Percentiles rank a stretch among this genome's conserved stretches.
These are phyloP conservation scores for Leccinum griseonigrum DNA, from an alignment of 1,284 basidiomycete species.

Conservation along the genomic window DNA sequence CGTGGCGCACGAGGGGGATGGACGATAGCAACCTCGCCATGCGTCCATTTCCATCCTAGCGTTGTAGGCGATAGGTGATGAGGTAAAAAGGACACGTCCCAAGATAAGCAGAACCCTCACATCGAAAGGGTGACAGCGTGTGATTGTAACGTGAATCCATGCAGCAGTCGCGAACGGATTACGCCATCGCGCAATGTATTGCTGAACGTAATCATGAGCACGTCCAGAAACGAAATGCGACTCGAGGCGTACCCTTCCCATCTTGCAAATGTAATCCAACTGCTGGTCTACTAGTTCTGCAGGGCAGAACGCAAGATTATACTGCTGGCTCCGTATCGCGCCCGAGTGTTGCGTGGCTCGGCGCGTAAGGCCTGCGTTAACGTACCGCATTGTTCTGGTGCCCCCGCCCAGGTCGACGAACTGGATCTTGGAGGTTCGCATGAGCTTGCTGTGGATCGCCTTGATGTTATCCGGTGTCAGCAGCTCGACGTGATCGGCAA, in stretches of 20 bases:
- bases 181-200: constrained; percentile 37
- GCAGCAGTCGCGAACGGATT: constrained; percentile 45
- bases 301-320: constrained; percentile 39
- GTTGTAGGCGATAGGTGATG: not conserved
- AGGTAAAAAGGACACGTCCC: not conserved
- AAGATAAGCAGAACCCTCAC: constrained; percentile 22
- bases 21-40: constrained; percentile 40
- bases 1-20: constrained; percentile 38
- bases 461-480: constrained; percentile 31
- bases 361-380: constrained; percentile 37
- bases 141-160: constrained; percentile 43
- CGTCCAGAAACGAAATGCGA: not conserved
- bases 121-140: constrained; percentile 45
- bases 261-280: constrained; percentile 41
- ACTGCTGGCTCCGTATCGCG: constrained; percentile 32
- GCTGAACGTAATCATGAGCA: constrained; percentile 15
- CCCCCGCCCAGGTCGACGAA: constrained; percentile 16
- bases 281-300: constrained; percentile 38
- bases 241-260: constrained; percentile 35
- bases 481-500: constrained; percentile 25
- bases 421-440: constrained; percentile 34
- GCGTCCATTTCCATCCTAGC: constrained; percentile 43
- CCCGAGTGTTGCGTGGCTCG: constrained; percentile 37
- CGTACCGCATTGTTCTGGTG: constrained; percentile 25
- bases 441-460: constrained; percentile 27